phyloP scores from a whole-genome alignment of 1,139 yeast species.

The Pichia sorboxylosa region DNA sequence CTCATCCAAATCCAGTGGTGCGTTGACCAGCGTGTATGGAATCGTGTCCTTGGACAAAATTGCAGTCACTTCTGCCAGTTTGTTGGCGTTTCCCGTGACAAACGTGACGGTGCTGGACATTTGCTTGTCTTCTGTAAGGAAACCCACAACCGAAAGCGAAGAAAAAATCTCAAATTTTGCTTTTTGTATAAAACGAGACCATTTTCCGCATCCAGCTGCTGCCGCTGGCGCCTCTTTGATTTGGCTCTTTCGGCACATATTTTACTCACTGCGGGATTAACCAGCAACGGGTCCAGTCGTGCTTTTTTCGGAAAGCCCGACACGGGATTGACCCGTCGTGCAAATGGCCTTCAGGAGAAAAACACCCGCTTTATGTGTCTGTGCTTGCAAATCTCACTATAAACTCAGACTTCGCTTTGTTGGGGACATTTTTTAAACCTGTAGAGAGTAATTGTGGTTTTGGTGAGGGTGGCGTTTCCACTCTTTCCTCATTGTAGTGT shows the following conservation, averaged over 20 bases:
- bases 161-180: too few relatives aligned
- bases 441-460: too few relatives aligned
- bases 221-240: slow-evolving; percentile 3
- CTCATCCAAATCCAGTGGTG: slow-evolving; percentile 72
- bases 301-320: too few relatives aligned
- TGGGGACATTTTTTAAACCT: too few relatives aligned
- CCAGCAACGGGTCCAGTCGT: too few relatives aligned
- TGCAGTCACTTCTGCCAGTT: slow-evolving; percentile 70
- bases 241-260: slow-evolving; percentile 14
- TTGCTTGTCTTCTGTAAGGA: too few relatives aligned
- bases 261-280: slow-evolving; percentile 23
- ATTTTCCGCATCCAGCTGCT: neutral
- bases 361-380: too few relatives aligned
- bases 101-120: slow-evolving; percentile 34
- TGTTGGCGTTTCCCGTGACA: slow-evolving; percentile 78
- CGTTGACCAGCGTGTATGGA: slow-evolving; percentile 37
- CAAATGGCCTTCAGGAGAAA: slow-evolving; percentile 26
- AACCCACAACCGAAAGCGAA: too few relatives aligned
- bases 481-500: too few relatives aligned
- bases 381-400: too few relatives aligned
- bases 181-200: neutral
- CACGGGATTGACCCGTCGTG: slow-evolving; percentile 25
- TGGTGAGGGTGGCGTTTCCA: too few relatives aligned
- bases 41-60: slow-evolving; percentile 55
- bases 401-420: too few relatives aligned